A percentile compares a stretch with the other conserved stretches of the same genome.
Evolutionary conservation across 208 protist genomes (phyloP).

Genomic region (Porcisia hertigi): DNA sequence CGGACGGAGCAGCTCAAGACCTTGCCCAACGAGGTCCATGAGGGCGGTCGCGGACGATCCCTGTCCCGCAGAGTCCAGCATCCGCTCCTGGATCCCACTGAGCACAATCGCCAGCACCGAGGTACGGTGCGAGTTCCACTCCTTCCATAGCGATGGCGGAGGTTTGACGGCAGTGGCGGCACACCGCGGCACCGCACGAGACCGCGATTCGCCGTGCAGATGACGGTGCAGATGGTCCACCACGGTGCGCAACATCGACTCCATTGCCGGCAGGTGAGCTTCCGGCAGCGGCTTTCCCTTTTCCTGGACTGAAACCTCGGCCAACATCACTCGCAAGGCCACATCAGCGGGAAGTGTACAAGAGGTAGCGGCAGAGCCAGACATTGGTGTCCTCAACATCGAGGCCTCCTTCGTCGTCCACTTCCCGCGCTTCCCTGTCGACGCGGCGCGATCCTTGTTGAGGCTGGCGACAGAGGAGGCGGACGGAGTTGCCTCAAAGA

Average conservation of each 20-base stretch:
- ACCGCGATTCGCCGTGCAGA: not conserved
- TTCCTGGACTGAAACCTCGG: constrained; percentile 16
- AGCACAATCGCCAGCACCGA: constrained; percentile 2
- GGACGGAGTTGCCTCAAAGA: constrained; percentile 6
- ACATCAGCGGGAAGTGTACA: constrained; percentile 11
- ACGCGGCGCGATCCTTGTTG: not conserved
- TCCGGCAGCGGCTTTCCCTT: constrained; percentile 8
- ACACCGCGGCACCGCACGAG: not conserved
- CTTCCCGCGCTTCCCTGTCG: constrained; percentile 4
- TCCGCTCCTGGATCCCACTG: constrained; percentile 3
- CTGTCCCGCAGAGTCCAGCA: not conserved
- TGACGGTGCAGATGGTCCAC: constrained; percentile 8
- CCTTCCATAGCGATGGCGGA: not conserved
- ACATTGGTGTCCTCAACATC: not conserved
- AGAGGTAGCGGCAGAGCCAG: not conserved
- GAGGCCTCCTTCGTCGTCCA: constrained; percentile 4
- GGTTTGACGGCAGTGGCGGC: not conserved
- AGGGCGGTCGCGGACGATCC: not conserved
- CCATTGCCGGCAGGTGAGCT: constrained; percentile 19
- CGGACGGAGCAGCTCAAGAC: constrained; percentile 13
- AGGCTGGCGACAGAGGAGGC: not conserved
- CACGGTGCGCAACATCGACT: constrained; percentile 21
- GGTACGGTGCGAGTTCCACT: not conserved
- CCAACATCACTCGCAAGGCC: constrained; percentile 15
- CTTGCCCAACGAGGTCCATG: constrained; percentile 12